A percentile compares a stretch with the other conserved stretches of the same genome.
These are phyloP conservation scores for Cornus florida DNA, from an alignment of 148 eudicot genomes.

Conservation along the genomic window DNA sequence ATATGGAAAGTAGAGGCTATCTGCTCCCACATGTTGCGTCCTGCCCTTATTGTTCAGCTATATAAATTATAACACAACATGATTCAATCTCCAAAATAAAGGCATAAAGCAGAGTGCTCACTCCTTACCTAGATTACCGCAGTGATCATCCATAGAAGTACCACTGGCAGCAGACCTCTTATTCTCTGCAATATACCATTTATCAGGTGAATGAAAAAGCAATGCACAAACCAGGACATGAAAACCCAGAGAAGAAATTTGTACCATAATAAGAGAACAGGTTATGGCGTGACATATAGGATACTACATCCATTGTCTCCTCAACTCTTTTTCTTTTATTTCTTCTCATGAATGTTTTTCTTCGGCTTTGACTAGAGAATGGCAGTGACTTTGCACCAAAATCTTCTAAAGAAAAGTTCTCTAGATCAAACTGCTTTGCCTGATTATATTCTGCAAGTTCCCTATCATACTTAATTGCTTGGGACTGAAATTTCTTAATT, in stretches of 20 bases:
- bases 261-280: conserved; percentile 68
- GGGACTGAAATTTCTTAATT: conserved; percentile 45
- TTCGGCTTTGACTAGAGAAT: conserved; percentile 29
- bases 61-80: background rate
- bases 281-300: conserved; percentile 54
- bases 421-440: conserved; percentile 37
- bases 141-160: conserved; percentile 34
- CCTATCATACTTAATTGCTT: conserved; percentile 49
- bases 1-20: background rate
- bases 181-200: conserved; percentile 49
- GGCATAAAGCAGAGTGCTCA: conserved; percentile 3
- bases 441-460: conserved; percentile 40
- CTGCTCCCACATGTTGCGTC: background rate
- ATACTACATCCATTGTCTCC: conserved; percentile 44
- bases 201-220: background rate
- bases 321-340: conserved; percentile 72
- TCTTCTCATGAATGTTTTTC: conserved; percentile 46
- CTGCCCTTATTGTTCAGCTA: background rate
- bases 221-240: background rate
- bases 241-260: background rate
- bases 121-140: conserved; percentile 40
- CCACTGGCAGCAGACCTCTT: conserved; percentile 42
- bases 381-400: conserved; percentile 47
- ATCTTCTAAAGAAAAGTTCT: conserved; percentile 37
- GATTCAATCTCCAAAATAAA: background rate